Conservation (phyloP, 2,329 filamentous ascomycete genomes). For the Clonostachys rosea region DNA sequence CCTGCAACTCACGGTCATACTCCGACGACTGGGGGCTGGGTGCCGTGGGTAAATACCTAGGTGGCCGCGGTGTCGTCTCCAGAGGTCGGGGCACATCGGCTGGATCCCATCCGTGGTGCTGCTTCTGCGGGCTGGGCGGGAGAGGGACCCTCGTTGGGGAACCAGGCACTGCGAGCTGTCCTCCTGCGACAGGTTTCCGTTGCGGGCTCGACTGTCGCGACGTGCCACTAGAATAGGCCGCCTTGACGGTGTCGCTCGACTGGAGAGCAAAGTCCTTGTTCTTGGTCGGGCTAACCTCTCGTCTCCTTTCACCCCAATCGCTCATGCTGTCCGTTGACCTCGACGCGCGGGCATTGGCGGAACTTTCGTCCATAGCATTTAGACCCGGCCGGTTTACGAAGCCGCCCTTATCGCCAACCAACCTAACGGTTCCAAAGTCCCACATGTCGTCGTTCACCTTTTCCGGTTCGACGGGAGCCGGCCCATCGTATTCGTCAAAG, state of each 20-base stretch:
- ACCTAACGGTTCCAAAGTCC: conserved; percentile 95
- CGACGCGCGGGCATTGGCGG: conserved; percentile 68
- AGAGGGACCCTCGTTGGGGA: conserved; percentile 59
- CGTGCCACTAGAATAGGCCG: conserved; percentile 32
- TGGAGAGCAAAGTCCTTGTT: conserved; percentile 36
- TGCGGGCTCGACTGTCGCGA: conserved; percentile 58
- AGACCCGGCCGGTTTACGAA: conserved; percentile 51
- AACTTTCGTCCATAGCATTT: conserved; percentile 73
- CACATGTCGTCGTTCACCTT: conserved; percentile 82
- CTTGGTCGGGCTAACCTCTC: conserved; percentile 49
- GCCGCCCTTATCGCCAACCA: conserved; percentile 64
- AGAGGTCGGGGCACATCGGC: conserved; percentile 9
- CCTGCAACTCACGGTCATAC: conserved; percentile 56
- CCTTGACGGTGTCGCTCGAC: conserved; percentile 52
- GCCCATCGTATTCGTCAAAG: conserved; percentile 32
- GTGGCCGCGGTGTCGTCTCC: conserved; percentile 39
- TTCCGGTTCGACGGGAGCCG: conserved; percentile 30
- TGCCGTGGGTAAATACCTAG: conserved; percentile 39
- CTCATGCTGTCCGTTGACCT: conserved; percentile 41
- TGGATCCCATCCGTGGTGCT: conserved; percentile 16
- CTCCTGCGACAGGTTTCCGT: conserved; percentile 42
- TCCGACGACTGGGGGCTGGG: conserved; percentile 47
- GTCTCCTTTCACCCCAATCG: conserved; percentile 46
- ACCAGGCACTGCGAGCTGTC: conserved; percentile 13
- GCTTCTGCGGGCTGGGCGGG: conserved; percentile 36